phyloP scores from a whole-genome alignment of 2,329 filamentous ascomycete genomes.

The Trichoderma asperellum region DNA sequence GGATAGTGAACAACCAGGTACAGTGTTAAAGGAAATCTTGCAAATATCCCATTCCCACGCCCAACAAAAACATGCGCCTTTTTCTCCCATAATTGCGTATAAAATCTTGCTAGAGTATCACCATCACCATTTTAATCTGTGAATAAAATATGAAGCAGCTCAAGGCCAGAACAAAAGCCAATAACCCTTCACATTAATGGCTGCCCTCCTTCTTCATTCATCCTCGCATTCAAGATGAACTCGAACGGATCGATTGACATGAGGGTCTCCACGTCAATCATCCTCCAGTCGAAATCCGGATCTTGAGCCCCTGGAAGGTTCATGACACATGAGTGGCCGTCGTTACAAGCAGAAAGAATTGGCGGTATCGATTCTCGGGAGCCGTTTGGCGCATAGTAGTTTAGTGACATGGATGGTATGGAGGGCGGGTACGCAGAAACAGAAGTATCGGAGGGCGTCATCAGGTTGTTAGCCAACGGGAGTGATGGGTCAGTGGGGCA shows the following conservation, averaged over 20 bases:
- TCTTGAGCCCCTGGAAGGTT: constrained; percentile 16
- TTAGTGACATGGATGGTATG: constrained; percentile 14
- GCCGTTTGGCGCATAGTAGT: constrained; percentile 14
- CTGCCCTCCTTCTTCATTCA: constrained; percentile 19
- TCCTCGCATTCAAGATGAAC: constrained; percentile 15
- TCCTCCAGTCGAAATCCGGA: constrained; percentile 20
- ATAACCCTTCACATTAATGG: not conserved
- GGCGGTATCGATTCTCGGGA: not conserved
- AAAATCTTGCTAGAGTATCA: not conserved
- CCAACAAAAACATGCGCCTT: not conserved
- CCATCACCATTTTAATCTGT: not conserved
- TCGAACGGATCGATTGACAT: constrained; percentile 24
- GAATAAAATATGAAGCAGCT: not conserved
- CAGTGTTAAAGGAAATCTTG: not conserved
- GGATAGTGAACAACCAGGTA: not conserved
- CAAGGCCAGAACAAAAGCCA: not conserved
- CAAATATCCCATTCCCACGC: not conserved
- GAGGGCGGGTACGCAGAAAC: constrained; percentile 5
- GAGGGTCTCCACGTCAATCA: constrained; percentile 25
- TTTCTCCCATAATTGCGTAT: not conserved
- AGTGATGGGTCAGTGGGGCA: not conserved
- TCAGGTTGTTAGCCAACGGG: not conserved
- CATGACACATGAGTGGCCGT: not conserved
- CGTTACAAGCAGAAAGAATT: not conserved
- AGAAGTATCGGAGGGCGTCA: constrained; percentile 8